A percentile compares a stretch with the other conserved stretches of the same genome.
phyloP scores from a whole-genome alignment of 2,329 filamentous ascomycete species.

The Sarocladium strictum region DNA sequence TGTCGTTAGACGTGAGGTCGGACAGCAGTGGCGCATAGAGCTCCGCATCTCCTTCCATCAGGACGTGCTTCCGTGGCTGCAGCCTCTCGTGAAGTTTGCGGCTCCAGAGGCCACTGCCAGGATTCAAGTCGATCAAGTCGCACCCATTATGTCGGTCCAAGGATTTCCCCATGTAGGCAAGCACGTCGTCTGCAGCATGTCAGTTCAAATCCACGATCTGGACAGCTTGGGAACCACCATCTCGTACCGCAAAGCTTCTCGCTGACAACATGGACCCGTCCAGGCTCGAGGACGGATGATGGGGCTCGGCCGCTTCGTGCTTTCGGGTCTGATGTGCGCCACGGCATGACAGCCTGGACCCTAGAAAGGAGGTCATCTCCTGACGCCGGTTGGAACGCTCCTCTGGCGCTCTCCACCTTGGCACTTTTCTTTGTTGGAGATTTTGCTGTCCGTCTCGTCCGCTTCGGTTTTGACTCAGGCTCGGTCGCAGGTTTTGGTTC shows the following conservation, averaged over 20 bases:
- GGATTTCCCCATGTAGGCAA: conserved; percentile 63
- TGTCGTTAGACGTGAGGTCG: conserved; percentile 44
- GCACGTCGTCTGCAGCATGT: conserved; percentile 53
- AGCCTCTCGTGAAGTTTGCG: conserved; percentile 67
- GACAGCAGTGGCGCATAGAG: conserved; percentile 57
- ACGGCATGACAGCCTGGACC: background rate
- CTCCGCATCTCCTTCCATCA: conserved; percentile 66
- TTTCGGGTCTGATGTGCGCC: conserved; percentile 9
- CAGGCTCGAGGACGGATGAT: background rate
- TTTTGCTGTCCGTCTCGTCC: background rate
- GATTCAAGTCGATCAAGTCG: conserved; percentile 83
- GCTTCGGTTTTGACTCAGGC: background rate
- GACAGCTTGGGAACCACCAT: background rate
- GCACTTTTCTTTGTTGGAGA: background rate
- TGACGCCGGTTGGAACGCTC: too few relatives aligned
- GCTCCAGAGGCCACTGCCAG: conserved; percentile 75
- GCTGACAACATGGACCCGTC: conserved; percentile 46
- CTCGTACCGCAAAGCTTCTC: conserved; percentile 42
- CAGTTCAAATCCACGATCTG: background rate
- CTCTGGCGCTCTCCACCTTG: background rate
- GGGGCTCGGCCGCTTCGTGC: conserved; percentile 8
- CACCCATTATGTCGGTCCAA: conserved; percentile 68
- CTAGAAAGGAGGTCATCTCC: background rate
- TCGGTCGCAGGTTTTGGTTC: background rate
- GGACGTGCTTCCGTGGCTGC: conserved; percentile 72